Percentiles rank a stretch among this genome's conserved stretches.
phyloP scores from a whole-genome alignment of 2,329 filamentous ascomycete species.

The Alternaria triticimaculans region DNA sequence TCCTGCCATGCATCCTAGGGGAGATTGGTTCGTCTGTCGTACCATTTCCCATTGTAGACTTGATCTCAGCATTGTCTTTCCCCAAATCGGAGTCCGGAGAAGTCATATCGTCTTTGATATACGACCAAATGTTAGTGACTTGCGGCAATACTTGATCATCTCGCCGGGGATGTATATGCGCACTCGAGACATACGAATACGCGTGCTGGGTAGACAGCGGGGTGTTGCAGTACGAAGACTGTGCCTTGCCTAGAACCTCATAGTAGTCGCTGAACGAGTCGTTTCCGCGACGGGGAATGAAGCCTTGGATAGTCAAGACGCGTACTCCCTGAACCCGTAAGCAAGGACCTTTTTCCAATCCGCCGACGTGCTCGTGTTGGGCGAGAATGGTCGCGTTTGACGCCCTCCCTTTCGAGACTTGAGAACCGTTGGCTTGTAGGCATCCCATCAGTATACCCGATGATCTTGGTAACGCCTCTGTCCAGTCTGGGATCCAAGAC shows the following conservation, averaged over 20 bases:
- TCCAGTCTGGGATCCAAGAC: not conserved
- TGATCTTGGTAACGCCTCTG: not conserved
- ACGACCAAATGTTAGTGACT: not conserved
- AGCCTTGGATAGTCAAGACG: not conserved
- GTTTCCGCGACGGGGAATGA: not conserved
- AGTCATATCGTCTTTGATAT: not conserved
- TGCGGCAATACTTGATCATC: not conserved
- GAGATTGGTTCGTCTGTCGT: not conserved
- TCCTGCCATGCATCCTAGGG: not conserved
- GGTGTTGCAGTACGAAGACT: not conserved
- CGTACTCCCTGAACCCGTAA: not conserved
- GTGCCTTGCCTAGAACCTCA: accelerated
- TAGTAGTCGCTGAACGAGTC: not conserved
- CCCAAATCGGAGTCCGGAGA: not conserved
- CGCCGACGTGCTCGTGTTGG: not conserved
- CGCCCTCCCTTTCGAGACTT: not conserved
- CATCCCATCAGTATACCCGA: not conserved
- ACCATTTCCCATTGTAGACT: not conserved
- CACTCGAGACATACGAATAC: not conserved
- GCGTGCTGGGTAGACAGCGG: not conserved
- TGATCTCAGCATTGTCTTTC: not conserved
- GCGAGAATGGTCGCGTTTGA: not conserved
- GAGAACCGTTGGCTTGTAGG: not conserved
- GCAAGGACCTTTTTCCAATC: not conserved
- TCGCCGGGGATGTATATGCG: not conserved